Conservation (phyloP, 495 filamentous ascomycete species). For the Polyplosphaeria fusca region DNA sequence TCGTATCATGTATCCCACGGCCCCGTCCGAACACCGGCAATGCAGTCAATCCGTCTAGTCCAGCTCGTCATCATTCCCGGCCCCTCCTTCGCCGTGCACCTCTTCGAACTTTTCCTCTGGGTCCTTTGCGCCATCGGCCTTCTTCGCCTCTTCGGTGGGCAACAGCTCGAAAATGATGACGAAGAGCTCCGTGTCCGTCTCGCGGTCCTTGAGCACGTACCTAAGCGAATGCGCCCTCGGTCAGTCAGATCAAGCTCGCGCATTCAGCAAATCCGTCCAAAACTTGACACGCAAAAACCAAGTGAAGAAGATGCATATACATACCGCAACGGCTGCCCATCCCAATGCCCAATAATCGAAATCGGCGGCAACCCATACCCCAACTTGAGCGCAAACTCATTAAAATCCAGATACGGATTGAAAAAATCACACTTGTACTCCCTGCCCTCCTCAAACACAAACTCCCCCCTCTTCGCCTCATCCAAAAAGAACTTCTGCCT, state of each 20-base stretch:
- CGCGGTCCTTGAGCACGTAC: constrained; percentile 79
- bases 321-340: constrained; percentile 58
- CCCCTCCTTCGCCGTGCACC: constrained; percentile 7
- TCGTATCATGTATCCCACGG: too few species aligned
- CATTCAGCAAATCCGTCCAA: neutral
- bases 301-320: constrained; percentile 14
- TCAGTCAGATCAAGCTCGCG: constrained; percentile 27
- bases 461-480: constrained; percentile 45
- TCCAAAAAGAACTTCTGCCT: constrained; percentile 39
- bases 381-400: constrained; percentile 71
- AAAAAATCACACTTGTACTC: constrained; percentile 79
- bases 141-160: constrained; percentile 58
- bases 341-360: constrained; percentile 78
- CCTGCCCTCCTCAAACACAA: constrained; percentile 56
- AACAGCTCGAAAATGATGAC: constrained; percentile 77
- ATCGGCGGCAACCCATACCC: constrained; percentile 80
- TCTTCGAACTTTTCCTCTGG: constrained; percentile 19
- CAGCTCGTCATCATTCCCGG: constrained; percentile 28
- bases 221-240: constrained; percentile 66
- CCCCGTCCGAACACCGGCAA: too few species aligned
- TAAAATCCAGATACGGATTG: constrained; percentile 85
- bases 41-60: too few species aligned
- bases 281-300: constrained; percentile 1
- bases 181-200: constrained; percentile 67
- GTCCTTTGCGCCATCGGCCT: constrained; percentile 44